These are phyloP conservation scores for Talaromyces sp. DNA, from an alignment of 2,329 filamentous ascomycete species.

Conservation along the genomic window DNA sequence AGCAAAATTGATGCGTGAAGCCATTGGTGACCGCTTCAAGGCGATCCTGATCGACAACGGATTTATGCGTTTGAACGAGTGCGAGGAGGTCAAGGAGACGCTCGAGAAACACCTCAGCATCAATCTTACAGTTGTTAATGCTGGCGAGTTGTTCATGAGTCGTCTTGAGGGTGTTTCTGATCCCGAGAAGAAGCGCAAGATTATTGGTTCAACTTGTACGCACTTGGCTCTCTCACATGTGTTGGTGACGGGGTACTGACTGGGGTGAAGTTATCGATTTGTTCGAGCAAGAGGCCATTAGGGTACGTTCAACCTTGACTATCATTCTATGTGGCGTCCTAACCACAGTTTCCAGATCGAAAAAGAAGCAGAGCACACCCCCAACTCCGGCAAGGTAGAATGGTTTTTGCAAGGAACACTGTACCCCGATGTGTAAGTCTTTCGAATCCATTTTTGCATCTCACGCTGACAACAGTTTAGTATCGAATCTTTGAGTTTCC, in stretches of 20 bases:
- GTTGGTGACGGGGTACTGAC: not conserved
- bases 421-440: constrained; percentile 54
- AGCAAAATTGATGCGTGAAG: constrained; percentile 79
- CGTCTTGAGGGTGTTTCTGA: constrained; percentile 72
- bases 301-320: not conserved
- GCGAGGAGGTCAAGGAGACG: constrained; percentile 74
- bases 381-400: constrained; percentile 71
- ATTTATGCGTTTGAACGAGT: constrained; percentile 82
- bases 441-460: too few species aligned
- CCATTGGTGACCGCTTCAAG: constrained; percentile 69
- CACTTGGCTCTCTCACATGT: not conserved
- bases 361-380: constrained; percentile 64
- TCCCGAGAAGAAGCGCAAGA: constrained; percentile 86
- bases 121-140: constrained; percentile 85
- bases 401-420: constrained; percentile 87
- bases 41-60: constrained; percentile 85
- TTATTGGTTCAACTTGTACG: constrained; percentile 64
- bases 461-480: not conserved
- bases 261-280: constrained; percentile 65
- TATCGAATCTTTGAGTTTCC: constrained; percentile 70
- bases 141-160: constrained; percentile 71
- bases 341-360: constrained; percentile 57
- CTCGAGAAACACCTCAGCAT: constrained; percentile 79
- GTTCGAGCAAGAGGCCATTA: constrained; percentile 75
- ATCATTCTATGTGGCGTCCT: not conserved